Evolutionary conservation across 1,139 yeast genomes (phyloP).

Genomic region (Arxiozyma slooffiae): DNA sequence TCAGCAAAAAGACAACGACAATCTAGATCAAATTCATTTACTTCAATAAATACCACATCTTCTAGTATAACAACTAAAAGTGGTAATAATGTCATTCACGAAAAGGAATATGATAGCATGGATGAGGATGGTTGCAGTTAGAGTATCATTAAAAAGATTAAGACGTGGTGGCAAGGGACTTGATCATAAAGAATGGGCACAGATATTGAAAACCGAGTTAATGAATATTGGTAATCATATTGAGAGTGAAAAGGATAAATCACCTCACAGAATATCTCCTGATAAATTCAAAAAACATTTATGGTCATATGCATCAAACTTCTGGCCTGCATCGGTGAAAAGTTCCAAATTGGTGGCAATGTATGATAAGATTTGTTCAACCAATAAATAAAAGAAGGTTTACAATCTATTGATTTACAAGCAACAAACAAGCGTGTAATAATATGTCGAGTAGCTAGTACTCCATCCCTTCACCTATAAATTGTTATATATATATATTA

Average conservation of each 20-base stretch:
- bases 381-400: neutral
- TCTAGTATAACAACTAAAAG: neutral
- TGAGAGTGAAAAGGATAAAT: constrained; percentile 12
- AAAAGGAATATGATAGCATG: constrained; percentile 67
- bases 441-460: neutral
- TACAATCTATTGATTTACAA: neutral
- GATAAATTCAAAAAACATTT: constrained; percentile 45
- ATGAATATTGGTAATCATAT: constrained; percentile 60
- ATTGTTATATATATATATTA: neutral
- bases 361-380: constrained; percentile 54
- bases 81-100: constrained; percentile 21
- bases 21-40: constrained; percentile 2
- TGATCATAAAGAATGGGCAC: constrained; percentile 80
- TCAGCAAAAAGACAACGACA: constrained; percentile 3
- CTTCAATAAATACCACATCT: neutral
- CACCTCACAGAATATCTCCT: constrained; percentile 7
- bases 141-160: constrained; percentile 61
- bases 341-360: constrained; percentile 71
- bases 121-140: constrained; percentile 70
- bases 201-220: constrained; percentile 61
- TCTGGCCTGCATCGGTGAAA: constrained; percentile 91
- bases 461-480: neutral
- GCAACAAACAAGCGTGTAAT: neutral
- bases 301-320: constrained; percentile 84
- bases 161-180: constrained; percentile 74